Conservation (phyloP, 164 flowering plant genomes). For the Liquidambar formosana region DNA sequence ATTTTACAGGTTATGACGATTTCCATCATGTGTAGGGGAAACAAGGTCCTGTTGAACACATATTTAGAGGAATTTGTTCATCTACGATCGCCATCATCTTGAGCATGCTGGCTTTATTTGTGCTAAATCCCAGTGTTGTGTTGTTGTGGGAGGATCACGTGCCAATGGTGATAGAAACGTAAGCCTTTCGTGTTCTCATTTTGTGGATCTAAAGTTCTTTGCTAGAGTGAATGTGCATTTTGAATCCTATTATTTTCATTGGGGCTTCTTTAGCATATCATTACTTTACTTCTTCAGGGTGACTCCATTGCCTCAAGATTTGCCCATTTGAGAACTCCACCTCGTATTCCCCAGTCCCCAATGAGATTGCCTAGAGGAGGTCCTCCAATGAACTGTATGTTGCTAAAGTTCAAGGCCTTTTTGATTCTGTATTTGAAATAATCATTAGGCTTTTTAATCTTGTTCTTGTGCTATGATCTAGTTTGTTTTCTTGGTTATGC, state of each 20-base stretch:
- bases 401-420: constrained; percentile 1
- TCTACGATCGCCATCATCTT: constrained; percentile 91
- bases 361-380: constrained; percentile 72
- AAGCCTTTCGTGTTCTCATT: constrained; percentile 16
- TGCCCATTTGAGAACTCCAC: constrained; percentile 50
- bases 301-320: constrained; percentile 55
- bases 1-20: neutral
- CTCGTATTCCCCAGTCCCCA: constrained; percentile 65
- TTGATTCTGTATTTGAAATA: neutral
- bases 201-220: neutral
- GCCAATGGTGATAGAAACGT: constrained; percentile 74
- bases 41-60: constrained; percentile 97
- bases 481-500: neutral
- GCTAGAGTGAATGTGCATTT: neutral
- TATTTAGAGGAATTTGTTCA: constrained; percentile 80
- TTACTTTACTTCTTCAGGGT: constrained; percentile 39
- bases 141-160: constrained; percentile 83
- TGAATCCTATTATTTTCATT: neutral
- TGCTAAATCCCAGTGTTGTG: constrained; percentile 78
- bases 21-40: constrained; percentile 58
- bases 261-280: neutral
- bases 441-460: neutral
- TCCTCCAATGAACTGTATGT: constrained; percentile 61
- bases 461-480: neutral
- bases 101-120: constrained; percentile 99